These are phyloP conservation scores for Botrytis aclada DNA, from an alignment of 2,329 filamentous ascomycete genomes.

Conservation along the genomic window DNA sequence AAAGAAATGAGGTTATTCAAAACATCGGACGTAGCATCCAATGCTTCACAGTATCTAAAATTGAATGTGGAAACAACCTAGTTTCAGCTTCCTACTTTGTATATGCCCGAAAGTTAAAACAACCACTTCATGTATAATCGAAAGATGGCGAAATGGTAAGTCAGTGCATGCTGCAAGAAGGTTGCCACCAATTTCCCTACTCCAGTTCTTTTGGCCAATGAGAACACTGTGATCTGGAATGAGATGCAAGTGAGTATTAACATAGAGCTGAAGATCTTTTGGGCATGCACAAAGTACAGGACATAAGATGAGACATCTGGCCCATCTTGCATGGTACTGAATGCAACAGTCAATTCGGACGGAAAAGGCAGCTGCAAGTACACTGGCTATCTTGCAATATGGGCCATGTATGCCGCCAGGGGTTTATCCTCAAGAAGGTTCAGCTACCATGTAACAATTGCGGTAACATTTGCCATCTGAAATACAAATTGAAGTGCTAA, in stretches of 20 bases:
- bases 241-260: background rate
- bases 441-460: background rate
- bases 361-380: background rate
- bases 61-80: background rate
- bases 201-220: background rate
- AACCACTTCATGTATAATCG: no score
- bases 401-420: background rate
- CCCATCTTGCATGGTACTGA: background rate
- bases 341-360: background rate
- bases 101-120: no score
- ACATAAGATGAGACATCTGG: background rate
- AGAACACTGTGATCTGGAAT: background rate
- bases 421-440: background rate
- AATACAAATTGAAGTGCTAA: conserved; percentile 3
- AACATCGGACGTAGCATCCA: no score
- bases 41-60: background rate
- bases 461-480: background rate
- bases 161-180: no score
- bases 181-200: background rate
- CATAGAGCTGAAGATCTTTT: background rate
- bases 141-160: no score
- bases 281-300: background rate
- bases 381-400: background rate
- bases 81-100: no score
- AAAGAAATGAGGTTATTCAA: no score